phyloP scores from a whole-genome alignment of 495 filamentous ascomycete genomes.

The Parathielavia appendiculata region DNA sequence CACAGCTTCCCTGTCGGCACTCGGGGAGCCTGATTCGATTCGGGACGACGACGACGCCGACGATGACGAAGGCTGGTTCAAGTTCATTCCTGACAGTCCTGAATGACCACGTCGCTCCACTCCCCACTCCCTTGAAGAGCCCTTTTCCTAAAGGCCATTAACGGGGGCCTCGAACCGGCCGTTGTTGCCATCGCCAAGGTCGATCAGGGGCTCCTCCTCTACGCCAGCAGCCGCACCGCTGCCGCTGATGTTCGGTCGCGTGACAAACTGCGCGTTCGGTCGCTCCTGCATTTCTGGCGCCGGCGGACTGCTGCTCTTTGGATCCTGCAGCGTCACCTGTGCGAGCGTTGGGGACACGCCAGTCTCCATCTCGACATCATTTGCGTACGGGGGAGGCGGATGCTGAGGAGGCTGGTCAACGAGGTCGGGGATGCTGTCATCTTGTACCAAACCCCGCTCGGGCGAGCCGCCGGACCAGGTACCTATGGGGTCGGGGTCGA shows the following conservation, averaged over 20 bases:
- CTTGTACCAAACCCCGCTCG: not conserved
- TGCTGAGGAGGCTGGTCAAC: not conserved
- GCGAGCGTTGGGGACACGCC: conserved; percentile 7
- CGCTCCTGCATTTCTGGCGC: conserved; percentile 40
- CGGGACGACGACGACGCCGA: too few relatives aligned
- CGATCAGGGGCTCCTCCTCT: not conserved
- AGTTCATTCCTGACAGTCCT: too few relatives aligned
- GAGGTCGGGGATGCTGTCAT: not conserved
- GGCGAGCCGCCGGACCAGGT: not conserved
- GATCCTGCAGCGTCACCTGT: conserved; percentile 19
- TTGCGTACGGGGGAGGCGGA: conserved; percentile 1
- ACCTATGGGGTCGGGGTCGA: conserved; percentile 1
- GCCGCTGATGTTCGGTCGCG: not conserved
- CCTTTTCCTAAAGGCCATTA: conserved; percentile 2
- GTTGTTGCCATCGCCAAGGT: not conserved
- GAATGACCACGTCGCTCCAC: not conserved
- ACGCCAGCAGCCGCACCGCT: not conserved
- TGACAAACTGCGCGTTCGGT: conserved; percentile 12
- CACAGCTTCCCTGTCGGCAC: not conserved
- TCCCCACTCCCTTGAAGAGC: not conserved
- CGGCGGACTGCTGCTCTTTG: conserved; percentile 1
- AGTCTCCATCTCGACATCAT: conserved; percentile 10
- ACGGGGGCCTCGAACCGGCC: not conserved
- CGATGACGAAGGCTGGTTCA: too few relatives aligned
- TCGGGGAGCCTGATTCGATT: too few relatives aligned